Percentiles rank a stretch among this genome's conserved stretches.
Evolutionary conservation across 2,329 filamentous ascomycete genomes (phyloP).

Genomic region (Orbilia ellipsospora): DNA sequence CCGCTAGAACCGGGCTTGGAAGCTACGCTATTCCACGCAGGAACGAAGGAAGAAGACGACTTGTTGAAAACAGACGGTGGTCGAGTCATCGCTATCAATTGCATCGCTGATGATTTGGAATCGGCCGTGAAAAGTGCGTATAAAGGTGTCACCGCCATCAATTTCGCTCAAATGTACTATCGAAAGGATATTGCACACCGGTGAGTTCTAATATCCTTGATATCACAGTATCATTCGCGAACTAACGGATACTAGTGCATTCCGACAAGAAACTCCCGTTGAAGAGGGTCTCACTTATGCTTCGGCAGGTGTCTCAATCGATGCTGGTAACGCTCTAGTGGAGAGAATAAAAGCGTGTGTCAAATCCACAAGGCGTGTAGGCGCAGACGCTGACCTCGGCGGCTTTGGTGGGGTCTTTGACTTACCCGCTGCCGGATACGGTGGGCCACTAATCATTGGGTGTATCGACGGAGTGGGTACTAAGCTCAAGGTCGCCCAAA

Average conservation of each 20-base stretch:
- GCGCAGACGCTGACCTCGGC: constrained; percentile 91
- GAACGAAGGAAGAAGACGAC: constrained; percentile 75
- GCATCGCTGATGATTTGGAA: constrained; percentile 78
- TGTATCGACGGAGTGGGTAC: constrained; percentile 97
- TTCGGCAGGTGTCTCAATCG: constrained; percentile 90
- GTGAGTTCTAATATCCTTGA: constrained; percentile 31
- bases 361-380: constrained; percentile 82
- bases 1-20: constrained; percentile 60
- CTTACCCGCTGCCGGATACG: constrained; percentile 78
- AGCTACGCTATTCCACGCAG: constrained; percentile 90
- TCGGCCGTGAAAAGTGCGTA: constrained; percentile 91
- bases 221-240: background rate
- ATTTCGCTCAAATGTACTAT: constrained; percentile 90
- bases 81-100: constrained; percentile 91
- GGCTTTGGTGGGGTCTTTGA: constrained; percentile 93
- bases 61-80: constrained; percentile 83
- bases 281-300: constrained; percentile 82
- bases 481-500: constrained; percentile 94
- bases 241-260: constrained; percentile 58
- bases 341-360: constrained; percentile 91
- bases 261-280: constrained; percentile 55
- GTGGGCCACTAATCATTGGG: constrained; percentile 84
- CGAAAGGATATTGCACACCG: constrained; percentile 91
- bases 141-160: constrained; percentile 79
- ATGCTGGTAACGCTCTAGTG: constrained; percentile 92